phyloP scores from a whole-genome alignment of 805 yeast genomes.

The Candida verbasci region DNA sequence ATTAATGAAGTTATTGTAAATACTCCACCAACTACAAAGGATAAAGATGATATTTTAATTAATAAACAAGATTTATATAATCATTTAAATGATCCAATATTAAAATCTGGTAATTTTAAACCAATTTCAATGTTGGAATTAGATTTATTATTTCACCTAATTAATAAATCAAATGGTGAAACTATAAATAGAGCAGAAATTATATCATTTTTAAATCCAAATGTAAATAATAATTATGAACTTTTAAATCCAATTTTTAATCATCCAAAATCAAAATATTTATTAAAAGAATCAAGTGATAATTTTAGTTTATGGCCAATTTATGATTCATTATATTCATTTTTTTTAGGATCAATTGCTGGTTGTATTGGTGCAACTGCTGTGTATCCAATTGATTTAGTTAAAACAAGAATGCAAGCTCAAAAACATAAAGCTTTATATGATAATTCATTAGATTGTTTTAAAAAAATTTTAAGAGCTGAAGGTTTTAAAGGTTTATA shows the following conservation, averaged over 20 bases:
- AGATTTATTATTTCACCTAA: constrained; percentile 38
- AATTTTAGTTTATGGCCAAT: constrained; percentile 44
- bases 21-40: constrained; percentile 40
- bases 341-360: constrained; percentile 87
- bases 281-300: constrained; percentile 23
- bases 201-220: constrained; percentile 55
- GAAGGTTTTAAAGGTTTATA: constrained; percentile 87
- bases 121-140: constrained; percentile 37
- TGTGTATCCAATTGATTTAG: constrained; percentile 94
- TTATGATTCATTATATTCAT: constrained; percentile 77
- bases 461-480: constrained; percentile 63
- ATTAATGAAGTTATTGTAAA: constrained; percentile 44
- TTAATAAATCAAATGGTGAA: constrained; percentile 31
- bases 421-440: constrained; percentile 72
- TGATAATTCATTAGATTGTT: constrained; percentile 81
- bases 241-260: constrained; percentile 36
- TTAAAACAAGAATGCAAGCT: constrained; percentile 96
- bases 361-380: constrained; percentile 98
- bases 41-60: constrained; percentile 38
- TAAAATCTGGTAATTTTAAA: constrained; percentile 40
- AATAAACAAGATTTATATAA: constrained; percentile 36
- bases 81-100: constrained; percentile 40
- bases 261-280: constrained; percentile 38
- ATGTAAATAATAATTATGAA: constrained; percentile 31
- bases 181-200: constrained; percentile 38